Percentiles rank a stretch among this genome's conserved stretches.
Conservation (phyloP, 2,329 filamentous ascomycete genomes). For the Verticillium longisporum region DNA sequence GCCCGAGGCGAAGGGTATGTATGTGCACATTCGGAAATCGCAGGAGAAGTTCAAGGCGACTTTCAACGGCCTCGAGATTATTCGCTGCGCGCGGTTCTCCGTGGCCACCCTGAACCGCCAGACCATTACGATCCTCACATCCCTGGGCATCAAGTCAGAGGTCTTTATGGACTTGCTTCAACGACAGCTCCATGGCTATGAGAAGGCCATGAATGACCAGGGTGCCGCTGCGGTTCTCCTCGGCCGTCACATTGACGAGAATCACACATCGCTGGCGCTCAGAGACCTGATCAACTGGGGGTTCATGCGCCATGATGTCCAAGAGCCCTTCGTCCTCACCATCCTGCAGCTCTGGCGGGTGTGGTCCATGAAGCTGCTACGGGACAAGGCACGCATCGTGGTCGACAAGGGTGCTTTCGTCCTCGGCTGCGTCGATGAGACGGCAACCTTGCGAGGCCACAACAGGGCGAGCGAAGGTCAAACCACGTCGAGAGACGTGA, state of each 20-base stretch:
- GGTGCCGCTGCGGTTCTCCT: constrained; percentile 60
- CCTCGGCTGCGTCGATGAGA: constrained; percentile 85
- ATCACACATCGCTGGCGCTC: constrained; percentile 68
- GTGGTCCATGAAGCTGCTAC: constrained; percentile 84
- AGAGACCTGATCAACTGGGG: constrained; percentile 72
- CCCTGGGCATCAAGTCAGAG: constrained; percentile 61
- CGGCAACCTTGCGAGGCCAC: constrained; percentile 66
- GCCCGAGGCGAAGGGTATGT: constrained; percentile 55
- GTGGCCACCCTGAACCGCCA: constrained; percentile 83
- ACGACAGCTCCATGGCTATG: constrained; percentile 60
- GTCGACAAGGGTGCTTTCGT: constrained; percentile 81
- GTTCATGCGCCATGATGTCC: constrained; percentile 56
- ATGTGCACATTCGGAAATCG: constrained; percentile 74
- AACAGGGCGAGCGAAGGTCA: constrained; percentile 37
- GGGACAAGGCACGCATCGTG: constrained; percentile 83
- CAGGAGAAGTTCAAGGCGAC: constrained; percentile 78
- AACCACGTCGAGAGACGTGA: constrained; percentile 30
- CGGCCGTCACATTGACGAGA: constrained; percentile 73
- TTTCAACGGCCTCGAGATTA: constrained; percentile 74
- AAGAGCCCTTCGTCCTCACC: constrained; percentile 77
- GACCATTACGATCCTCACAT: constrained; percentile 76
- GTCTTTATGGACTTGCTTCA: constrained; percentile 64
- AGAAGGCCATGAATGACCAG: constrained; percentile 62
- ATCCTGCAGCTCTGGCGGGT: constrained; percentile 78
- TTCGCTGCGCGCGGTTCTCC: constrained; percentile 70